phyloP scores from a whole-genome alignment of 2,329 filamentous ascomycete genomes.

The Ophiostoma triangulosporum region DNA sequence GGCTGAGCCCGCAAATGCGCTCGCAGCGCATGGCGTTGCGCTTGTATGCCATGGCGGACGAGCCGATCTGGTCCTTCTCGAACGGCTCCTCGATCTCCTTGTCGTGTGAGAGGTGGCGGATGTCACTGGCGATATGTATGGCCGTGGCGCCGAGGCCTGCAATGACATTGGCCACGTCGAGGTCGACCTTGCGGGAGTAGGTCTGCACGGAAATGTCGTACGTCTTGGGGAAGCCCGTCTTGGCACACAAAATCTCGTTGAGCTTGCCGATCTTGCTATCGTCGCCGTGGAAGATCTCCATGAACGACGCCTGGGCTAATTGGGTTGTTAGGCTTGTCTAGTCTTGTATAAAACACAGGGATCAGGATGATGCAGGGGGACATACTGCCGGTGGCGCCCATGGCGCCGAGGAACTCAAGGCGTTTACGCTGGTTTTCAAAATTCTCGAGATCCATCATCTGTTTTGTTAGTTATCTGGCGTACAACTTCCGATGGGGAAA shows the following conservation, averaged over 20 bases:
- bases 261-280: conserved; percentile 36
- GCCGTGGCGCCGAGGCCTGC: conserved; percentile 66
- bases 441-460: conserved; percentile 51
- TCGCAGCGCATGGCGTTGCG: conserved; percentile 39
- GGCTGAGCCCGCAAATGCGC: conserved; percentile 30
- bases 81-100: conserved; percentile 84
- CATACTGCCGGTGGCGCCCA: conserved; percentile 18
- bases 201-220: conserved; percentile 54
- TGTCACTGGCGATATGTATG: conserved; percentile 60
- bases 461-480: background rate
- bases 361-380: too few species aligned
- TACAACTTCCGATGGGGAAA: background rate
- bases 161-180: conserved; percentile 68
- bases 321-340: conserved; percentile 19
- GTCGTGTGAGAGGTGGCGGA: conserved; percentile 28
- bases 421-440: conserved; percentile 55
- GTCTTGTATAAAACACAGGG: background rate
- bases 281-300: conserved; percentile 35
- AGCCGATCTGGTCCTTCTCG: conserved; percentile 66
- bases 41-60: conserved; percentile 41
- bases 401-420: conserved; percentile 61
- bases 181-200: conserved; percentile 59
- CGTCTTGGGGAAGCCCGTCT: conserved; percentile 36
- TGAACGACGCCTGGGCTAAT: conserved; percentile 27
- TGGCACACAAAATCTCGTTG: conserved; percentile 41